Evolutionary conservation across 306 rosid species (phyloP), one percentile per base, ranked within the genome.

Genomic region (Macrotyloma uniflorum): DNA sequence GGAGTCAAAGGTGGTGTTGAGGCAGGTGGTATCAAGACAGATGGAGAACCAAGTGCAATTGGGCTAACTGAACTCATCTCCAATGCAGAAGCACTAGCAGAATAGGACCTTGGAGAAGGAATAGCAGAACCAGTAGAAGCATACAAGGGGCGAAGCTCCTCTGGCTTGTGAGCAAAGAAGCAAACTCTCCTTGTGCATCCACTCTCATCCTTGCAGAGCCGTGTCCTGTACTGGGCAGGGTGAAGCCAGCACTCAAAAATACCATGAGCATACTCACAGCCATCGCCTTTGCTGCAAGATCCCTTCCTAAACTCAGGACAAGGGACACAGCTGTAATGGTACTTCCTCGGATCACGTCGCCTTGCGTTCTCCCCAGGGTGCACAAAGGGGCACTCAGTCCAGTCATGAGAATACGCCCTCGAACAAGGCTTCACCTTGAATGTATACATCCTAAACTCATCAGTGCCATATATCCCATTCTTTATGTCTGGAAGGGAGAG

Each of bases 171-270:
- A 51, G 98, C 98, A 72, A 93, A 93, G 92, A 93, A 93, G 81
- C 97, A 93, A 58, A 93, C 95, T 77, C 91, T 85, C 78, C 98
- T 70, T 13, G 85, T 79, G 82, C 98, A 93, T 4, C 86, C 89
- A 12, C 80, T 82, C 81, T 91, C 98, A 15, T 93, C 98, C 88
- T 93, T 93, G 80, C 98, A 93, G 51, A 93, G 93, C 38, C 97
- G 89, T 4, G 98, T 93, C n/a, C 93, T 87, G 57, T 93, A 93
- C 82, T 93, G 98, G 8, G 97, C 97, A 82, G 97, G 98, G 80
- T 93, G 98, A 72, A 93, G 97, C 97, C 97, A 93, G 67, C 98
- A 91, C 87, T 93, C 98, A 30, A 93, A 93, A 74, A 91, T 93
- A 47, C 98, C 98, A 83, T 93, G 98, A 4, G 97, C 98, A 58